Evolutionary conservation across 2,329 filamentous ascomycete genomes (phyloP).

Genomic region (Fusarium mexicanum): DNA sequence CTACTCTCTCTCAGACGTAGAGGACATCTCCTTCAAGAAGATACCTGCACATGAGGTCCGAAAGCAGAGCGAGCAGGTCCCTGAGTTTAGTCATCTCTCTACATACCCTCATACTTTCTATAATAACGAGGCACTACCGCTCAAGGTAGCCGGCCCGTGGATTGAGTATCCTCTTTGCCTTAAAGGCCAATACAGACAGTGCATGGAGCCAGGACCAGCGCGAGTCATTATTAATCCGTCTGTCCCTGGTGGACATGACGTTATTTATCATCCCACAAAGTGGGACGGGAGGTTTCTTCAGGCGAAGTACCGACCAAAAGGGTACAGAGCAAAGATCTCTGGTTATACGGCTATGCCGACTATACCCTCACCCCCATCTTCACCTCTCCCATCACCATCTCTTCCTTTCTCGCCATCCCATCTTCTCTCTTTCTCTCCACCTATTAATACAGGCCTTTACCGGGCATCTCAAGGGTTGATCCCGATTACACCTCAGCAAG

Average conservation of each 20-base stretch:
- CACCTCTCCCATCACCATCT: neutral
- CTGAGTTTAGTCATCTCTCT: neutral
- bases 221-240: conserved; percentile 4
- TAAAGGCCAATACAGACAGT: neutral
- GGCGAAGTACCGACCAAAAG: neutral
- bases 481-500: neutral
- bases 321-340: neutral
- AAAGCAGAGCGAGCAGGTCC: neutral
- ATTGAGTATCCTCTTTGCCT: neutral
- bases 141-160: neutral
- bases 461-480: neutral
- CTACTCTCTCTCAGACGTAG: neutral
- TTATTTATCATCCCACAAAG: neutral
- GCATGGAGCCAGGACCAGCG: neutral
- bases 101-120: neutral
- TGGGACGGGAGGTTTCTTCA: neutral
- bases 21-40: neutral
- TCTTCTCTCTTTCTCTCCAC: neutral
- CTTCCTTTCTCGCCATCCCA: neutral
- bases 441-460: neutral
- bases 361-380: neutral
- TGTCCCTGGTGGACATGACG: neutral
- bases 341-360: neutral
- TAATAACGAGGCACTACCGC: neutral
- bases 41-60: conserved; percentile 1